phyloP scores from a whole-genome alignment of 2,329 filamentous ascomycete species.

The Pseudogymnoascus destructans region DNA sequence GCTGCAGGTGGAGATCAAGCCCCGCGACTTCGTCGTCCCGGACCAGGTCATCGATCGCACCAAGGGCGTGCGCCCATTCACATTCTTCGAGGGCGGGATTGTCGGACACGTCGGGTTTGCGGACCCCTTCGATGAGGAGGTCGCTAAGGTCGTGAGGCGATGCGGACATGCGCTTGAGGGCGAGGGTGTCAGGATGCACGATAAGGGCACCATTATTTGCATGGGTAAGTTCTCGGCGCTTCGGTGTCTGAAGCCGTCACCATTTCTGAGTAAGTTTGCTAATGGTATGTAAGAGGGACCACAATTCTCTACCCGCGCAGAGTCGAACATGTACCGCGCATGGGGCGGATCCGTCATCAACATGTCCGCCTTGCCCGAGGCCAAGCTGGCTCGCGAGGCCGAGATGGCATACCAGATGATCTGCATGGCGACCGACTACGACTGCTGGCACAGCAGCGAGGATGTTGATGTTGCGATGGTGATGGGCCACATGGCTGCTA shows the following conservation, averaged over 20 bases:
- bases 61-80: conserved; percentile 82
- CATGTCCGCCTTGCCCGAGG: conserved; percentile 92
- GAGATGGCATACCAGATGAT: conserved; percentile 98
- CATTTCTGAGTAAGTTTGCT: not conserved
- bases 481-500: conserved; percentile 89
- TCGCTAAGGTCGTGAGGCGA: conserved; percentile 62
- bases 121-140: conserved; percentile 75
- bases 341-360: conserved; percentile 96
- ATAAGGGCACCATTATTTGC: conserved; percentile 73
- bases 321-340: conserved; percentile 85
- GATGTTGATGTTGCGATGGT: conserved; percentile 96
- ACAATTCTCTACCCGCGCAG: conserved; percentile 90
- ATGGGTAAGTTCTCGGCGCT: conserved; percentile 52
- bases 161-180: conserved; percentile 68
- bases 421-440: conserved; percentile 98
- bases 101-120: conserved; percentile 93
- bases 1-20: conserved; percentile 82
- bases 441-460: conserved; percentile 82
- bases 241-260: not conserved
- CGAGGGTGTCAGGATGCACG: conserved; percentile 73
- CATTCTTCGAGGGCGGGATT: conserved; percentile 85
- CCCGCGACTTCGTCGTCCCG: conserved; percentile 90
- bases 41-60: conserved; percentile 97
- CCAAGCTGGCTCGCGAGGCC: conserved; percentile 89
- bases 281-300: conserved; percentile 59